Evolutionary conservation across 2,329 filamentous ascomycete species (phyloP).

Genomic region (Emericellopsis cladophorae): DNA sequence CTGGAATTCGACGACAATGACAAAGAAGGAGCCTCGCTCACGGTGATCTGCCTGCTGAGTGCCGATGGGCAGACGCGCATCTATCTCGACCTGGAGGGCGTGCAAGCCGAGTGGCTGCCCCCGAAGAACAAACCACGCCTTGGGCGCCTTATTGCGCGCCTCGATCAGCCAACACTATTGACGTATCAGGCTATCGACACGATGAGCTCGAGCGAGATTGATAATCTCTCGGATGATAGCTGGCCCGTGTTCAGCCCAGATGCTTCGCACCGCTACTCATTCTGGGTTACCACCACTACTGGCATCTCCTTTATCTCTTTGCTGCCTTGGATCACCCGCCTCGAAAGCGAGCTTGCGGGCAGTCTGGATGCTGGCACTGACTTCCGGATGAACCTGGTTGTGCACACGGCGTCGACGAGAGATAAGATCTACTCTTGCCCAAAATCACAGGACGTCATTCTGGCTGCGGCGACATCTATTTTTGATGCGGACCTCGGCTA

Average conservation of each 20-base stretch:
- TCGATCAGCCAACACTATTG: slow-evolving; percentile 34
- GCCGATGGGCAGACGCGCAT: slow-evolving; percentile 48
- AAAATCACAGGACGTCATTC: slow-evolving; percentile 29
- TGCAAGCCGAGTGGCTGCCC: slow-evolving; percentile 55
- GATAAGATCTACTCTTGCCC: slow-evolving; percentile 42
- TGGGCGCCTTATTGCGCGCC: slow-evolving; percentile 22
- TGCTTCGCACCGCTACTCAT: slow-evolving; percentile 47
- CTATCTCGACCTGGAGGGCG: slow-evolving; percentile 47
- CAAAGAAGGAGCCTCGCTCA: slow-evolving; percentile 43
- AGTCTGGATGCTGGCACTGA: slow-evolving; percentile 45
- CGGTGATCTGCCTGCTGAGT: slow-evolving; percentile 46
- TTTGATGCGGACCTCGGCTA: slow-evolving; percentile 52
- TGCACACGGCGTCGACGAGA: slow-evolving; percentile 43
- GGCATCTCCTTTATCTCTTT: slow-evolving; percentile 49
- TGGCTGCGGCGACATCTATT: slow-evolving; percentile 41
- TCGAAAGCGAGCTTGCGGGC: slow-evolving; percentile 46
- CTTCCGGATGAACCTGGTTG: slow-evolving; percentile 47
- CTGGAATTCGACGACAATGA: slow-evolving; percentile 38
- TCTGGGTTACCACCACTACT: slow-evolving; percentile 48
- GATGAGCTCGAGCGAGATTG: slow-evolving; percentile 39
- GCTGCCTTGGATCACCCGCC: slow-evolving; percentile 48
- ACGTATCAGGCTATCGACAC: slow-evolving; percentile 53
- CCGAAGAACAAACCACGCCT: slow-evolving; percentile 38
- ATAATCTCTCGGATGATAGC: slow-evolving; percentile 24
- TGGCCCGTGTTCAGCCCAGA: slow-evolving; percentile 54